Conservation (phyloP, 495 filamentous ascomycete genomes). For the Podospora pseudopauciseta region DNA sequence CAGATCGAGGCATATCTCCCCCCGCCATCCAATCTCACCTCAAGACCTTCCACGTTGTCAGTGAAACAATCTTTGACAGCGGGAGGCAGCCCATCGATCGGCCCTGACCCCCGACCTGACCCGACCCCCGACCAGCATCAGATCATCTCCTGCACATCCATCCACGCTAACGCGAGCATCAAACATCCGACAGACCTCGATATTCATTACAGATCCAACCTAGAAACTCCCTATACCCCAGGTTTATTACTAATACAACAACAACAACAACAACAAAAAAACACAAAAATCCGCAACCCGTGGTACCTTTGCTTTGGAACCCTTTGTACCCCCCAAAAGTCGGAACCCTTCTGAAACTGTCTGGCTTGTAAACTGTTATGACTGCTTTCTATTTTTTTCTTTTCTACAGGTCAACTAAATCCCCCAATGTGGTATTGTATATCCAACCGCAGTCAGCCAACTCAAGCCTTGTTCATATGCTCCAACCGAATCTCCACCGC, state of each 20-base stretch:
- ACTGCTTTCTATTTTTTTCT: not conserved
- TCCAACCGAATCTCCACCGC: constrained; percentile 85
- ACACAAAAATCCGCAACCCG: too few relatives aligned
- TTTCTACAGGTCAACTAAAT: not conserved
- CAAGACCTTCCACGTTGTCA: not conserved
- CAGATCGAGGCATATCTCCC: too few relatives aligned
- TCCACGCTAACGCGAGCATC: not conserved
- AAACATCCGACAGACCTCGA: not conserved
- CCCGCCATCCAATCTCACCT: too few relatives aligned
- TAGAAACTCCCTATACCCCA: not conserved
- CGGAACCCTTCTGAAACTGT: too few relatives aligned
- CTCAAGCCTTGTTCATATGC: constrained; percentile 47
- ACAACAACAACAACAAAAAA: too few relatives aligned
- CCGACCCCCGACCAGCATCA: not conserved
- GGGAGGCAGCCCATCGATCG: not conserved
- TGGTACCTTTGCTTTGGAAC: too few relatives aligned
- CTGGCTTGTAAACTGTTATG: not conserved
- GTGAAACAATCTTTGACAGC: not conserved
- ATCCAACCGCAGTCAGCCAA: not conserved
- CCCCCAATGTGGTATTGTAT: not conserved
- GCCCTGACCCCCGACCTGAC: too few relatives aligned
- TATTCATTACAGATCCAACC: not conserved
- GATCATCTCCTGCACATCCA: not conserved
- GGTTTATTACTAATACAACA: not conserved
- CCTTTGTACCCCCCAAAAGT: too few relatives aligned